Percentiles rank a stretch among this genome's conserved stretches.
Evolutionary conservation across 208 protist genomes (phyloP).

Genomic region (Leishmania major): DNA sequence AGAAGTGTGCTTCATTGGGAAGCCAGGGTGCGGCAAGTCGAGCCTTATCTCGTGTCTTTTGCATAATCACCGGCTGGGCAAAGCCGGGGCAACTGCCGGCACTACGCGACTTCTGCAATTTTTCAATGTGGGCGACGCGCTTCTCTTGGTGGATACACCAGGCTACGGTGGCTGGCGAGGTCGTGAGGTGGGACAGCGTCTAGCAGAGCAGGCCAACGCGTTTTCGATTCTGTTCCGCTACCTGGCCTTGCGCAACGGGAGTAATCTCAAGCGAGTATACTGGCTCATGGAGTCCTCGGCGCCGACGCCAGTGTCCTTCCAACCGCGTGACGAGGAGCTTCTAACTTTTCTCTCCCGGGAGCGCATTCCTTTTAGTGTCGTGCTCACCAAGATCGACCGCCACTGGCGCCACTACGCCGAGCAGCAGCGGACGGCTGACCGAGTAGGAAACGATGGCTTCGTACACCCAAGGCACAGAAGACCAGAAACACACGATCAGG

Average conservation of each 20-base stretch:
- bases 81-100: constrained; percentile 46
- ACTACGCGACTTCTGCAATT: constrained; percentile 85
- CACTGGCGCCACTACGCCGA: constrained; percentile 52
- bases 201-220: constrained; percentile 60
- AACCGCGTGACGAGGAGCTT: constrained; percentile 81
- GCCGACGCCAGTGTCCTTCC: constrained; percentile 43
- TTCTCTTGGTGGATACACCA: constrained; percentile 88
- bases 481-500: neutral
- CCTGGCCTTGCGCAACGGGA: constrained; percentile 71
- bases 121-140: constrained; percentile 89
- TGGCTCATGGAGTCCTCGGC: constrained; percentile 80
- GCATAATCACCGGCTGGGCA: constrained; percentile 76
- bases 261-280: constrained; percentile 85
- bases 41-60: constrained; percentile 81
- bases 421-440: constrained; percentile 21
- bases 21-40: constrained; percentile 89
- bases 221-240: constrained; percentile 89
- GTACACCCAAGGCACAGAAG: constrained; percentile 16
- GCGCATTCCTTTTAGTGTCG: constrained; percentile 78
- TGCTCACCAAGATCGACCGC: constrained; percentile 86
- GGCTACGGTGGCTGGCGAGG: constrained; percentile 87
- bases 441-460: constrained; percentile 37
- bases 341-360: constrained; percentile 69
- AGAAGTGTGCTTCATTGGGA: constrained; percentile 91
- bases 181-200: constrained; percentile 37